Conservation (phyloP, 257 asterid genomes). For the Solanum paucissectum region DNA sequence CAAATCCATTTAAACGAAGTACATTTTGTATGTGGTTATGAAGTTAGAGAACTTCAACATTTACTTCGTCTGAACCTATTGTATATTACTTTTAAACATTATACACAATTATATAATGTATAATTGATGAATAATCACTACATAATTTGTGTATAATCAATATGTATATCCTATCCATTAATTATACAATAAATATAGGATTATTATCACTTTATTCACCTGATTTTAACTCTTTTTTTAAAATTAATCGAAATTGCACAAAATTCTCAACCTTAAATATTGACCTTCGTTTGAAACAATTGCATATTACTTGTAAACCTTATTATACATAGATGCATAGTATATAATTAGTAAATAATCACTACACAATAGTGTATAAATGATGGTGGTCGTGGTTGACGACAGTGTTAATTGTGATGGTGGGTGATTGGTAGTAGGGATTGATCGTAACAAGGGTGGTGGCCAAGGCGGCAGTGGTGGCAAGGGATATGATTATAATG, state of each 20-base stretch:
- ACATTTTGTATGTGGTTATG: no score
- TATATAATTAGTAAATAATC: not conserved
- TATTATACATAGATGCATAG: no score
- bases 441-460: not conserved
- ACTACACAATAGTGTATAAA: not conserved
- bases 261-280: not conserved
- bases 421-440: not conserved
- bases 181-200: no score
- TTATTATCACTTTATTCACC: no score
- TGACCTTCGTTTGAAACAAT: not conserved
- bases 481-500: not conserved
- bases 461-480: not conserved
- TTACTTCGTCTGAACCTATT: not conserved
- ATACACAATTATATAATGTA: not conserved
- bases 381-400: not conserved
- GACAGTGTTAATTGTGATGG: not conserved
- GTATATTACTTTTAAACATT: not conserved
- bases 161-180: no score
- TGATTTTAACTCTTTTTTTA: no score
- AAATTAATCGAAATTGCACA: no score
- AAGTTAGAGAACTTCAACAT: not conserved
- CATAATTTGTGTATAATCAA: no score
- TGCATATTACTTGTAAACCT: not conserved
- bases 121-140: not conserved
- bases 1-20: no score